A percentile compares a stretch with the other conserved stretches of the same genome.
Evolutionary conservation across 805 yeast genomes (phyloP).

Genomic region (Danielia oregonensis): DNA sequence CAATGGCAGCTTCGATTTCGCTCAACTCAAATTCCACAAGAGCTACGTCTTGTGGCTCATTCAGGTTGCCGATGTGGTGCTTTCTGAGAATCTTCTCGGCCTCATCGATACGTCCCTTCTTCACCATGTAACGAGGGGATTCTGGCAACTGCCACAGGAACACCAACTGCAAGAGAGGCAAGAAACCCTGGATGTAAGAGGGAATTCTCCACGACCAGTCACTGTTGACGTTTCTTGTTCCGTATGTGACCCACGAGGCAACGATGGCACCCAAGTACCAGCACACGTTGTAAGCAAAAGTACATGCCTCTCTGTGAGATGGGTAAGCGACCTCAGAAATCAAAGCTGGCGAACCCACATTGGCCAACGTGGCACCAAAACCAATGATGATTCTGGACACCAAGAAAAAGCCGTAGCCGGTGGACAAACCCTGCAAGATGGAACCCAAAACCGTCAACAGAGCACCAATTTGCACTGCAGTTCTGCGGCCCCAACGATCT

Average conservation of each 20-base stretch:
- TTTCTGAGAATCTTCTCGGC: constrained; percentile 40
- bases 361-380: constrained; percentile 40
- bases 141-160: constrained; percentile 37
- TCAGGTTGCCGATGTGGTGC: constrained; percentile 38
- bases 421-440: constrained; percentile 34
- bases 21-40: constrained; percentile 20
- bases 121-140: constrained; percentile 44
- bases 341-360: constrained; percentile 45
- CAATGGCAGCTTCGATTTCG: constrained; percentile 26
- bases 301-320: constrained; percentile 24
- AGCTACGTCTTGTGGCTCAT: constrained; percentile 17
- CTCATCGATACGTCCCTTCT: constrained; percentile 38
- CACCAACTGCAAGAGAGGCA: constrained; percentile 40
- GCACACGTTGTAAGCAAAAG: constrained; percentile 44
- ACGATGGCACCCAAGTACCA: constrained; percentile 55
- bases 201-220: constrained; percentile 52
- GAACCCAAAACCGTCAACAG: constrained; percentile 28
- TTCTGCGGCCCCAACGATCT: constrained; percentile 43
- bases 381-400: constrained; percentile 49
- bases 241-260: constrained; percentile 51
- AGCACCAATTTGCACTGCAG: constrained; percentile 25
- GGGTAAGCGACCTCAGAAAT: constrained; percentile 52
- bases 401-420: constrained; percentile 34
- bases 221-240: constrained; percentile 27
- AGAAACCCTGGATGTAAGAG: constrained; percentile 45